These are phyloP conservation scores for Gossypium herbaceum DNA, from an alignment of 345 rosid genomes.

Conservation along the genomic window DNA sequence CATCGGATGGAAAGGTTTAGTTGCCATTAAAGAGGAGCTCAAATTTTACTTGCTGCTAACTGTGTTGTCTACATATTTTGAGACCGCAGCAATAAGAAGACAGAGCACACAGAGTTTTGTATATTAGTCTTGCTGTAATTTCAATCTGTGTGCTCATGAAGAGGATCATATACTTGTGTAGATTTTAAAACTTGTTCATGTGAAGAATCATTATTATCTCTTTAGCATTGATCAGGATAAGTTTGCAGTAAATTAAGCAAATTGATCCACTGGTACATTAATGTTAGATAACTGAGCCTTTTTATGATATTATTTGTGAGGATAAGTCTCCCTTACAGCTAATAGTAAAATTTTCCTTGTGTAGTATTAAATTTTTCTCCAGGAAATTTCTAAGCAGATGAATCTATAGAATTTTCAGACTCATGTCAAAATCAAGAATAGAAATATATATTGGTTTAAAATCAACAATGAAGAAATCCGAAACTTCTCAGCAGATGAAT, in stretches of 20 bases:
- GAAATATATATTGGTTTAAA: not conserved
- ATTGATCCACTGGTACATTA: too few species aligned
- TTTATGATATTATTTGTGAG: too few species aligned
- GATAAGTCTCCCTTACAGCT: too few species aligned
- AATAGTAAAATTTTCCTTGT: too few species aligned
- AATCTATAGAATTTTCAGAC: not conserved
- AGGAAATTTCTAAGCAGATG: not conserved
- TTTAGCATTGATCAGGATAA: not conserved
- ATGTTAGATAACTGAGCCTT: too few species aligned
- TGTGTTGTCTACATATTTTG: conserved; percentile 7
- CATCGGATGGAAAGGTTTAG: conserved; percentile 58
- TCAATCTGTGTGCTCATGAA: not conserved
- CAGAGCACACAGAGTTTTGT: conserved; percentile 21
- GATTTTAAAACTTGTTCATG: not conserved
- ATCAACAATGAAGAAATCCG: too few species aligned
- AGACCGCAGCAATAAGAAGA: conserved; percentile 7
- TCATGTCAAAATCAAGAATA: not conserved
- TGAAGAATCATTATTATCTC: not conserved
- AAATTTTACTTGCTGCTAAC: conserved; percentile 19
- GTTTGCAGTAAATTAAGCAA: too few species aligned
- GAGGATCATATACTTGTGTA: not conserved
- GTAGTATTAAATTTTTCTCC: too few species aligned
- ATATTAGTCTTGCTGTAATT: not conserved
- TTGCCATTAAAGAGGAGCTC: conserved; percentile 15
- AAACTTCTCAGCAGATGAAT: too few species aligned